Base-by-base conservation (phyloP, 345 rosid genomes). In the Orychophragmus violaceus region DNA sequence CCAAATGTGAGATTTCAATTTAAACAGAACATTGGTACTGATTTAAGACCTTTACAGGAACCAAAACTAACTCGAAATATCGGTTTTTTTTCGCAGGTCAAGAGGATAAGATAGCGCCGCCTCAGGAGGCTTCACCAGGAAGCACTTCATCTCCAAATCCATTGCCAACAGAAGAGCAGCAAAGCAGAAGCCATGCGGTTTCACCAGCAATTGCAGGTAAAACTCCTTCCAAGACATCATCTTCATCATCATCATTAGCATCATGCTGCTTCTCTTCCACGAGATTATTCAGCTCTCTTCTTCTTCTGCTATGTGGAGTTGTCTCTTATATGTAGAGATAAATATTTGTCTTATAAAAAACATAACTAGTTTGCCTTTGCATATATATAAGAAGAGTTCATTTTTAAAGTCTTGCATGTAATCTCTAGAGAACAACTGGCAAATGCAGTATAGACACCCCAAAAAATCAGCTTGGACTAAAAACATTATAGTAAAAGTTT, bases 191-290 rank as follows among this genome's bases (percentile, higher is more conserved):
- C 51, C 82, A 62, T 36, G 98, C 92, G 3, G 89, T 85, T 51
- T 74, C 95, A 30, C 98, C 98, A 25, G 96, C 90, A n/a, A 75
- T 85, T 29, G 96, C 98, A 2, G 90, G 94, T 64, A 84, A 83
- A 70, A 81, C 98, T 53, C 85, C 87, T 24, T 79, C 85, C 48
- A 80, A 69, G 70, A 77, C 92, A 21, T 82, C 95, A 42, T n/a
- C 70, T 3, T 5, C 36, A 1, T 6, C 49, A 21, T 61, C 80
- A 10, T 76, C 94, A 36, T 36, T 35, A 56, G 24, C 70, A 49
- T 66, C 80, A 46, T 56, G 74, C 72, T 53, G 71, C 81, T 30
- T 39, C 80, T 21, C 51, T 36, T 71, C 71, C 57, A 46, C 78
- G 45, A 69, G 71, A 19, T 69, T 77, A 55, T 59, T 82, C 49